A percentile compares a stretch with the other conserved stretches of the same genome.
These are phyloP conservation scores for Dipteronia dyeriana DNA, from an alignment of 345 rosid genomes.

Conservation along the genomic window DNA sequence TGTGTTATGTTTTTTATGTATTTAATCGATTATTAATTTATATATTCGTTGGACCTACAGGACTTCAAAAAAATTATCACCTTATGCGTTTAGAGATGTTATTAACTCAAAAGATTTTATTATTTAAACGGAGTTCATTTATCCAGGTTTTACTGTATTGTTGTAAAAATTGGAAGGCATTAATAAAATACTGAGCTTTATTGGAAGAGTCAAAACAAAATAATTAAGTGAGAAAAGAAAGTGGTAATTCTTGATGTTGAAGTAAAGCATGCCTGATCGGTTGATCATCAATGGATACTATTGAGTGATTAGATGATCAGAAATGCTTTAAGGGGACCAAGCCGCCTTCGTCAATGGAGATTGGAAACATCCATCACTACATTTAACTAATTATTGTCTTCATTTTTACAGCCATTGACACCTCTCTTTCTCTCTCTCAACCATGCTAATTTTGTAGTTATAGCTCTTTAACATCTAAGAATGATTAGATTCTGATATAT, in stretches of 20 bases:
- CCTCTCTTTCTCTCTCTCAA: neutral
- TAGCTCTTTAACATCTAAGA: neutral
- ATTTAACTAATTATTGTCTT: neutral
- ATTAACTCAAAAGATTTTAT: too few relatives aligned
- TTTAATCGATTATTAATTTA: too few relatives aligned
- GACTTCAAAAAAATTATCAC: too few relatives aligned
- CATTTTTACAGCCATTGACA: neutral
- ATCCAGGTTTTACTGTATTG: too few relatives aligned
- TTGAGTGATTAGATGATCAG: slow-evolving; percentile 1
- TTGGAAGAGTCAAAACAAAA: neutral
- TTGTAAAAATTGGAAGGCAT: too few relatives aligned
- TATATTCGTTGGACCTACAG: too few relatives aligned
- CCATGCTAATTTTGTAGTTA: neutral
- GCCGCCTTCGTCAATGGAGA: neutral
- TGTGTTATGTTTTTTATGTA: too few relatives aligned
- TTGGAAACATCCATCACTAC: slow-evolving; percentile 4
- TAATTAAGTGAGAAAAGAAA: neutral
- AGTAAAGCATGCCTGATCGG: slow-evolving; percentile 8
- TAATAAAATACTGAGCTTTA: neutral
- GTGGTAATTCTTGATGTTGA: neutral
- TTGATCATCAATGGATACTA: neutral
- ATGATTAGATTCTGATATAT: neutral
- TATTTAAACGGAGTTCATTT: too few relatives aligned
- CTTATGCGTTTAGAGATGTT: too few relatives aligned
- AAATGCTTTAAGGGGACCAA: slow-evolving; percentile 10